Conservation (phyloP, 345 rosid genomes). For the Ailanthus altissimus region DNA sequence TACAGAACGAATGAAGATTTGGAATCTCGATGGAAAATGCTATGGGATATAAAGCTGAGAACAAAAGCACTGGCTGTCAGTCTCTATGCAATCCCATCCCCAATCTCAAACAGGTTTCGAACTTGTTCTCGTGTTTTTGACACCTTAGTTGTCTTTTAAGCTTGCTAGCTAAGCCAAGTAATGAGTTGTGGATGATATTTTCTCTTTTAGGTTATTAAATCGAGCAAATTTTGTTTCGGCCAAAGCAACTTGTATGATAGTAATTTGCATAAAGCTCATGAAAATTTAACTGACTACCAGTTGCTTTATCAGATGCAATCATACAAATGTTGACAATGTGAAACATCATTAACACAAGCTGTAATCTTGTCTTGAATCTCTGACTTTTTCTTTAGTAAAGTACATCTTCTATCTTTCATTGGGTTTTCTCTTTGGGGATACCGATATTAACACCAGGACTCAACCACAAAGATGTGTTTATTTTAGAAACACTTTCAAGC, state of each 20-base stretch:
- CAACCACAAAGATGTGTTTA: background rate
- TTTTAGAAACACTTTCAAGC: background rate
- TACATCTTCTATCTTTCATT: background rate
- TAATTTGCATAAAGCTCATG: background rate
- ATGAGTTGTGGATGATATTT: background rate
- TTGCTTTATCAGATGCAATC: background rate
- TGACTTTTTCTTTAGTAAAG: background rate
- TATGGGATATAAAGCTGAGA: conserved; percentile 41
- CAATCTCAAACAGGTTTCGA: conserved; percentile 36
- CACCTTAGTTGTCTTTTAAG: background rate
- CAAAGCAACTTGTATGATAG: background rate
- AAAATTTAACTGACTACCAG: background rate
- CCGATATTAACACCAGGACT: background rate
- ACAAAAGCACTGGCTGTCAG: conserved; percentile 37
- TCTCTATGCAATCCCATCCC: conserved; percentile 32
- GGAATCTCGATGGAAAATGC: conserved; percentile 47
- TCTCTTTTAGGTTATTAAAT: background rate
- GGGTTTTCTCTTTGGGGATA: background rate
- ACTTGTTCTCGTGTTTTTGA: background rate
- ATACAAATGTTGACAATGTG: background rate
- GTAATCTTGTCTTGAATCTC: background rate
- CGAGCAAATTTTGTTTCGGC: background rate
- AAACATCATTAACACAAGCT: background rate
- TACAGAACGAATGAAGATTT: conserved; percentile 51
- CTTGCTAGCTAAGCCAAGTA: background rate